Base-by-base conservation (phyloP, 495 filamentous ascomycete genomes). In the Podospora comata region DNA sequence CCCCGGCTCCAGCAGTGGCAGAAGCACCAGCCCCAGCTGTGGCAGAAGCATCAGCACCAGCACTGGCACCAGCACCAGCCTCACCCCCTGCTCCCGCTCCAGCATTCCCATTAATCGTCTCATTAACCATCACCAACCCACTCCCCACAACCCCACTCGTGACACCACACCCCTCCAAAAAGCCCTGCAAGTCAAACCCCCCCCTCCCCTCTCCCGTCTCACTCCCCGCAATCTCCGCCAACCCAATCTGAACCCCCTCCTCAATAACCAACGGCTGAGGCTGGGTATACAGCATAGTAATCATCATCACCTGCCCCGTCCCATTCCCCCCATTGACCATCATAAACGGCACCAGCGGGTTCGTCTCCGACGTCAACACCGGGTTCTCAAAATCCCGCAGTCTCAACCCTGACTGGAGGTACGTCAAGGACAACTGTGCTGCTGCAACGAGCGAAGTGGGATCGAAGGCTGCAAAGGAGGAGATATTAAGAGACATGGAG, bases 291-390 rank as follows among this genome's bases (percentile, higher is more conserved):
- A 74, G 34, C 3, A 74, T 60, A 3, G 65, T 65, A 48, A 74
- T 63, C 26, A 74, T 44, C 62, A 72, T 34, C n/a, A 65, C 56
- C 3, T 60, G 53, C 39, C 9, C 15, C 39, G 39, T 48, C 39
- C 39, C 39, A 30, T 62, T 39, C 1, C n/a, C 55, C n/a, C 48
- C n/a, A 27, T 34, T 65, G 0, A 48, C 48, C 23, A 71, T n/a
- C 30, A 66, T 39, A 55, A 71, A 70, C 4, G 69, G 70, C 3
- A 71, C 72, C 6, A 74, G 65, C 3, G 72, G 67, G 26, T 71
- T 69, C 20, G 53, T 62, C 15, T 71, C 67, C 4, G 72, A 71
- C 13, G 62, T 57, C 28, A 74, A 5, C 0, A 70, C 48, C 1
- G 67, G 61, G 55, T 60, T 67, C 9, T 60, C 20, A 4, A 48